Conservation (phyloP, 169 alveolate species). For the Cystoisospora suis region DNA sequence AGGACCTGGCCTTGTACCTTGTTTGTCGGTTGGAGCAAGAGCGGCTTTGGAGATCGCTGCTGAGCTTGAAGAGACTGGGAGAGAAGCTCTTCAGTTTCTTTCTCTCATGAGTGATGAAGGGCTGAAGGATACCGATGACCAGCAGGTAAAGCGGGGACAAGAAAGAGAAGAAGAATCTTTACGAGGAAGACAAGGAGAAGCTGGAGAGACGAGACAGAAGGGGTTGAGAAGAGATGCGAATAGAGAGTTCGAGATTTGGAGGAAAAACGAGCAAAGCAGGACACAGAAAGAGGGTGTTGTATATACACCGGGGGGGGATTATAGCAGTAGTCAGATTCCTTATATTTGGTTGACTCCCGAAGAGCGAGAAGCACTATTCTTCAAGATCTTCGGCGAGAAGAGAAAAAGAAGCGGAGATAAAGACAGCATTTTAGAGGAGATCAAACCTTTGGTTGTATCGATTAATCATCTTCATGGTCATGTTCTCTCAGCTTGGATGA, state of each 20-base stretch:
- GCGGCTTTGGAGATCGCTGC: slow-evolving; percentile 17
- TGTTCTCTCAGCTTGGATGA: not conserved
- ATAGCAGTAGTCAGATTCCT: too few species aligned
- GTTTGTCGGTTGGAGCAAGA: not conserved
- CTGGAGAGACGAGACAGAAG: too few species aligned
- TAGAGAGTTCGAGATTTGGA: not conserved
- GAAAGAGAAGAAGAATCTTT: not conserved
- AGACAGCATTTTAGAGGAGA: too few species aligned
- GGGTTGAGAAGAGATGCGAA: not conserved
- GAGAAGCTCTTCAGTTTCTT: not conserved
- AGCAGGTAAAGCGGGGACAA: not conserved
- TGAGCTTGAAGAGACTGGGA: not conserved
- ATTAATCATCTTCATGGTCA: slow-evolving; percentile 18
- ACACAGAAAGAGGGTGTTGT: too few species aligned
- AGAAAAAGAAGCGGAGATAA: too few species aligned
- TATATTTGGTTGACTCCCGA: not conserved
- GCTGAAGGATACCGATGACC: not conserved
- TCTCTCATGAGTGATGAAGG: not conserved
- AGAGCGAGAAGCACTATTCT: not conserved
- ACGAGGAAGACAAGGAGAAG: not conserved
- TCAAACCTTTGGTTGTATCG: not conserved
- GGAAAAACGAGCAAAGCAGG: not conserved
- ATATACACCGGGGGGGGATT: too few species aligned
- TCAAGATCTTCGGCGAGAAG: not conserved
- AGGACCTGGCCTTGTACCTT: not conserved